These are phyloP conservation scores for Quercus lobata DNA, from an alignment of 331 rosid genomes.

Conservation along the genomic window DNA sequence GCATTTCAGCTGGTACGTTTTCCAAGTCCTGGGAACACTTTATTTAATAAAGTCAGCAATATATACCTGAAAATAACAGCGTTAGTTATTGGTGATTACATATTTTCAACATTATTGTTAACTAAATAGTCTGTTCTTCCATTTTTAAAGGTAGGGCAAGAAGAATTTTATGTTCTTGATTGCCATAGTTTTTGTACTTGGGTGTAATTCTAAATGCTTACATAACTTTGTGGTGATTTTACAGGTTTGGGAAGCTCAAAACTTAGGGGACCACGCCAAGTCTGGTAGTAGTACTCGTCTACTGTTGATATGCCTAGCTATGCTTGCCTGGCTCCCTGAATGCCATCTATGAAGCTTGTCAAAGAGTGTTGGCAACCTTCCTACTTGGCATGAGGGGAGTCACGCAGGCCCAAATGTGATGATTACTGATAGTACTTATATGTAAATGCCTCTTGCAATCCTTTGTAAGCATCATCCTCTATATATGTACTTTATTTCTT, in stretches of 20 bases:
- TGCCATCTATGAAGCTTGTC: slow-evolving; percentile 68
- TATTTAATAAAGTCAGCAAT: background rate
- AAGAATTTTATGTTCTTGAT: background rate
- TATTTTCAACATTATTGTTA: background rate
- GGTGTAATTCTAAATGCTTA: background rate
- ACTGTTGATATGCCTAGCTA: background rate
- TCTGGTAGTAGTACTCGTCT: background rate
- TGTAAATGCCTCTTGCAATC: too few species aligned
- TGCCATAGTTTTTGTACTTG: background rate
- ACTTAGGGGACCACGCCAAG: background rate
- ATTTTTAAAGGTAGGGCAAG: background rate
- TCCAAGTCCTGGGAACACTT: background rate
- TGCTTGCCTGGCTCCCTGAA: slow-evolving; percentile 90
- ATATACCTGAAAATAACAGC: background rate
- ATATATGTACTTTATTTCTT: too few species aligned
- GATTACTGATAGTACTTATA: too few species aligned
- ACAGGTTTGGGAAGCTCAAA: background rate
- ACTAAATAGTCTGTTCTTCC: background rate
- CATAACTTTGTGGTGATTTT: background rate
- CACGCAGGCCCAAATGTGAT: slow-evolving; percentile 46
- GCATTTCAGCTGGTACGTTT: background rate
- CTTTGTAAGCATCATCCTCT: too few species aligned
- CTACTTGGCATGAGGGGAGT: slow-evolving; percentile 74
- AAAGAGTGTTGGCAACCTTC: slow-evolving; percentile 31
- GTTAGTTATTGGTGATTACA: background rate